Base-by-base conservation (phyloP, 805 yeast genomes). In the Candida taoyuanica region DNA sequence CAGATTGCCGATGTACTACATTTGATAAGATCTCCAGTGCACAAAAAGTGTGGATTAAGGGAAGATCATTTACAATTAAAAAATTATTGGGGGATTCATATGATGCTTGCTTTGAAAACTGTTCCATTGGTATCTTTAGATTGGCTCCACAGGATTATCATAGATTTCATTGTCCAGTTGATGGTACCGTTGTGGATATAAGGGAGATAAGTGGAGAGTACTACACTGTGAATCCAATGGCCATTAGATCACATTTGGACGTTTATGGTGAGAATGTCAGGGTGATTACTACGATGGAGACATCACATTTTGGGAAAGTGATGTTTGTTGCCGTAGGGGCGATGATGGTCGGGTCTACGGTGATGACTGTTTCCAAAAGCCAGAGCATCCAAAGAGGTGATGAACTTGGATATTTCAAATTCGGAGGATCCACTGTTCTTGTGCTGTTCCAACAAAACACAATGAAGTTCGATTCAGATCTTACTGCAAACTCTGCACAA, bases 141-240 rank as follows among this genome's bases (percentile, higher is more conserved):
- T 65, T 91, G 30, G 98, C 98, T 0, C 98, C 98, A 1, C 98
- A 91, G 58, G 98, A 91, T 58, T 91, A 91, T 55, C 98, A 91
- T 56, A 67, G 98, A 31, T 89, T 91, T 60, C 98, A 91, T 58
- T 71, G 77, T 13, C 96, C 97, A 0, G 89, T 93, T 3, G 74
- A 72, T 42, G 98, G 97, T 2, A 56, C 56, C 0, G 61, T 93
- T 24, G 83, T 84, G 1, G 68, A 75, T 40, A 80, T 91, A 13
- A 68, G 68, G 33, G 71, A 68, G 48, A 83, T 91, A 23, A 83
- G 79, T 25, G 98, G 98, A 1, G 93, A 88, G 52, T 91, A 91
- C 58, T 91, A 86, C 58, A 91, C 98, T 0, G 98, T 91, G 15
- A 91, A 91, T 54, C 98, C 98, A 1, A 91, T 91, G 98, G 98